A percentile compares a stretch with the other conserved stretches of the same genome.
These are phyloP conservation scores for Candida lessepsii DNA, from an alignment of 805 yeast genomes.

Conservation along the genomic window DNA sequence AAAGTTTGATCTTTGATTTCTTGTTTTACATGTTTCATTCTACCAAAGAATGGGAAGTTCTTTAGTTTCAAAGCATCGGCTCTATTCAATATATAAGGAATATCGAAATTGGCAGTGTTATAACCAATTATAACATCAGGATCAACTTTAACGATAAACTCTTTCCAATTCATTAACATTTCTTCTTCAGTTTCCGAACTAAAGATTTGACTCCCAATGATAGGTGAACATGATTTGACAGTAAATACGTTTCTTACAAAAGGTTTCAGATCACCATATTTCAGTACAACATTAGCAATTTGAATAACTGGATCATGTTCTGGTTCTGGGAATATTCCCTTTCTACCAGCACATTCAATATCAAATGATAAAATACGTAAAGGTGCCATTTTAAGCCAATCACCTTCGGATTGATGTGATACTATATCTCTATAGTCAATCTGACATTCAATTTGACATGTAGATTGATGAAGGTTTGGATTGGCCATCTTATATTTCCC, in stretches of 20 bases:
- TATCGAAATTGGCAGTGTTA: conserved; percentile 90
- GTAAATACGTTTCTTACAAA: conserved; percentile 95
- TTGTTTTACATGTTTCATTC: conserved; percentile 66
- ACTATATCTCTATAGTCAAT: conserved; percentile 67
- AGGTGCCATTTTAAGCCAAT: conserved; percentile 92
- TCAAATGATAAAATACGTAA: conserved; percentile 90
- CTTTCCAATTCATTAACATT: conserved; percentile 82
- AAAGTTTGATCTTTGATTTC: conserved; percentile 79
- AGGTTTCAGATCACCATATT: conserved; percentile 80
- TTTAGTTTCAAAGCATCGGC: conserved; percentile 68
- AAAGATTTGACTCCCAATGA: conserved; percentile 88
- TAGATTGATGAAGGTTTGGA: conserved; percentile 49
- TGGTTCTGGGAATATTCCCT: conserved; percentile 95
- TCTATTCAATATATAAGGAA: conserved; percentile 88
- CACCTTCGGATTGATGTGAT: conserved; percentile 87
- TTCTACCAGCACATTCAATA: conserved; percentile 97
- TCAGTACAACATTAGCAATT: conserved; percentile 90
- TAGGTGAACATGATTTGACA: conserved; percentile 85
- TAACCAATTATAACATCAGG: conserved; percentile 98
- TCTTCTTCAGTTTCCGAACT: conserved; percentile 74
- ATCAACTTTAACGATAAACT: conserved; percentile 79
- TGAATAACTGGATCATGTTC: conserved; percentile 92
- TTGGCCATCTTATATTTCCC: conserved; percentile 58
- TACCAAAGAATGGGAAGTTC: conserved; percentile 83
- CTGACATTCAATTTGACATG: conserved; percentile 81